Conservation (phyloP, 352 stramenopile genomes). For the Phytophthora cactorum region DNA sequence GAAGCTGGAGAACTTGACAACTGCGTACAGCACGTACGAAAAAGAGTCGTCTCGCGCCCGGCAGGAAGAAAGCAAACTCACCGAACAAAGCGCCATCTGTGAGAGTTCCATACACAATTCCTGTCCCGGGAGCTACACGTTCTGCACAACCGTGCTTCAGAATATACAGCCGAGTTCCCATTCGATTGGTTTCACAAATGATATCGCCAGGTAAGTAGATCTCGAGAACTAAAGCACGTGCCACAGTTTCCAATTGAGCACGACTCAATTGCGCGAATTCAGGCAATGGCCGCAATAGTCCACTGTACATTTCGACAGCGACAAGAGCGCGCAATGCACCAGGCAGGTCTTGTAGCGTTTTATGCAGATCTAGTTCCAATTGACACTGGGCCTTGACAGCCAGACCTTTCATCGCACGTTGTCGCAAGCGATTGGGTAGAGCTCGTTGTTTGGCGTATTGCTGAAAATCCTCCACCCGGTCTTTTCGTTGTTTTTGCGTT, state of each 20-base stretch:
- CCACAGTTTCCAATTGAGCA: conserved; percentile 58
- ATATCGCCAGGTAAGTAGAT: conserved; percentile 71
- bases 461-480: conserved; percentile 67
- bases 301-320: conserved; percentile 63
- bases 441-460: conserved; percentile 69
- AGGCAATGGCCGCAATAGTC: conserved; percentile 34
- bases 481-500: conserved; percentile 54
- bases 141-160: conserved; percentile 61
- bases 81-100: conserved; percentile 55
- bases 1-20: conserved; percentile 68
- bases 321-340: conserved; percentile 41
- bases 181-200: conserved; percentile 57
- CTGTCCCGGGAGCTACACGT: conserved; percentile 42
- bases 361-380: conserved; percentile 42
- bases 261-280: conserved; percentile 49
- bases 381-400: conserved; percentile 60
- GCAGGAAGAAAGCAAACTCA: conserved; percentile 71
- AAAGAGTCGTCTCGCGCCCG: conserved; percentile 47
- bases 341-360: conserved; percentile 61
- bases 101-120: conserved; percentile 45
- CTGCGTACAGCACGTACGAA: conserved; percentile 56
- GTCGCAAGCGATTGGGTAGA: conserved; percentile 46
- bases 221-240: conserved; percentile 54
- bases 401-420: conserved; percentile 57
- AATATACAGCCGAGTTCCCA: conserved; percentile 52